These are phyloP conservation scores for Penicillium angulare DNA, from an alignment of 495 filamentous ascomycete species.

Conservation along the genomic window DNA sequence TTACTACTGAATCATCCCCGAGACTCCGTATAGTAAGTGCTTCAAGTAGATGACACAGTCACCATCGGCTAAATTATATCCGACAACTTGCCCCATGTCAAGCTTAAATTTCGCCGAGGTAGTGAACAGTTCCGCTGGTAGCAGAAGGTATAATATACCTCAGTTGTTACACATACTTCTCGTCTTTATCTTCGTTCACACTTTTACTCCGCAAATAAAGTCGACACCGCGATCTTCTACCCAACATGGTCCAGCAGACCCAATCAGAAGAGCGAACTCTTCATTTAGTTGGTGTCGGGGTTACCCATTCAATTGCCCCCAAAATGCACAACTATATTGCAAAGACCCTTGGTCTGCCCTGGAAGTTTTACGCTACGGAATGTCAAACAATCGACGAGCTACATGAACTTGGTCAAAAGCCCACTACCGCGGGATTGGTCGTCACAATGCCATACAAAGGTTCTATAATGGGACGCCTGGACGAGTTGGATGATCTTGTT, in stretches of 20 bases:
- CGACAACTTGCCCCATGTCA: too few species aligned
- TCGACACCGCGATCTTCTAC: too few species aligned
- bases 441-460: constrained; percentile 72
- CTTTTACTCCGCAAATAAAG: too few species aligned
- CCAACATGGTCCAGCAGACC: not conserved
- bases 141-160: too few species aligned
- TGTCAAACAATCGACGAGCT: constrained; percentile 32
- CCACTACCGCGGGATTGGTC: constrained; percentile 52
- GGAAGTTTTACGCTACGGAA: constrained; percentile 38
- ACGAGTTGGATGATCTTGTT: constrained; percentile 57
- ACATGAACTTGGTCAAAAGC: constrained; percentile 28
- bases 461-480: constrained; percentile 57
- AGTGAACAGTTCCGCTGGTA: too few species aligned
- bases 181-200: too few species aligned
- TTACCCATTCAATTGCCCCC: constrained; percentile 44
- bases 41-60: too few species aligned
- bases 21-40: too few species aligned
- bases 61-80: too few species aligned
- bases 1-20: too few species aligned
- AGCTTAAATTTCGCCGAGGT: too few species aligned
- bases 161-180: too few species aligned
- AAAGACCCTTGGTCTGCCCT: constrained; percentile 33
- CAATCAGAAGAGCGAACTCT: constrained; percentile 21
- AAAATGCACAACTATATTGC: constrained; percentile 45
- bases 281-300: constrained; percentile 41